These are phyloP conservation scores for Emergomyces pasteurianus DNA, from an alignment of 2,329 filamentous ascomycete genomes.

Conservation along the genomic window DNA sequence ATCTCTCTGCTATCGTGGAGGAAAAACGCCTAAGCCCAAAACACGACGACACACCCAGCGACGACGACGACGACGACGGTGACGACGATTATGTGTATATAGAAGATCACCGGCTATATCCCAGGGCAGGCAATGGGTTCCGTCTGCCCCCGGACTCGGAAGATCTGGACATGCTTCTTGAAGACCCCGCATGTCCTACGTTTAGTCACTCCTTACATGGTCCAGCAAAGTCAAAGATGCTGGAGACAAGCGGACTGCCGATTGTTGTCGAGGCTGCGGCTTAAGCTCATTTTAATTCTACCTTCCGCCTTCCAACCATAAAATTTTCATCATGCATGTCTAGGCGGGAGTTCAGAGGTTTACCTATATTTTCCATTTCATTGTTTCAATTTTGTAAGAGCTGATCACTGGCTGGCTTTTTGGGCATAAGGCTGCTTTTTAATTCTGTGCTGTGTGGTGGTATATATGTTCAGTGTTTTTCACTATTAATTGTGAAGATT, in stretches of 20 bases:
- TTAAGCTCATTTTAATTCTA: neutral
- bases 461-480: no score
- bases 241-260: constrained; percentile 1
- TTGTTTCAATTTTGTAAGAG: neutral
- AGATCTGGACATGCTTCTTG: constrained; percentile 51
- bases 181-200: constrained; percentile 44
- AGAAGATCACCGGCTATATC: constrained; percentile 49
- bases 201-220: constrained; percentile 41
- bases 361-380: neutral
- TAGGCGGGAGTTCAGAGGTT: neutral
- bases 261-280: constrained; percentile 8
- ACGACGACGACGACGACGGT: constrained; percentile 17
- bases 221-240: constrained; percentile 10
- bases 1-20: neutral
- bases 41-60: neutral
- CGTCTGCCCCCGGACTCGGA: constrained; percentile 45
- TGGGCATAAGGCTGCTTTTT: neutral
- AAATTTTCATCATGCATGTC: neutral
- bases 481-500: neutral
- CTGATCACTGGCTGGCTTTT: neutral
- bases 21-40: neutral
- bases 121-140: constrained; percentile 50
- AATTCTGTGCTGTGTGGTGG: neutral
- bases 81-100: constrained; percentile 40
- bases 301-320: neutral